Percentiles rank a stretch among this genome's conserved stretches.
phyloP scores from a whole-genome alignment of 192 early-diverging fungal genomes.

The Blastocladiella britannica region DNA sequence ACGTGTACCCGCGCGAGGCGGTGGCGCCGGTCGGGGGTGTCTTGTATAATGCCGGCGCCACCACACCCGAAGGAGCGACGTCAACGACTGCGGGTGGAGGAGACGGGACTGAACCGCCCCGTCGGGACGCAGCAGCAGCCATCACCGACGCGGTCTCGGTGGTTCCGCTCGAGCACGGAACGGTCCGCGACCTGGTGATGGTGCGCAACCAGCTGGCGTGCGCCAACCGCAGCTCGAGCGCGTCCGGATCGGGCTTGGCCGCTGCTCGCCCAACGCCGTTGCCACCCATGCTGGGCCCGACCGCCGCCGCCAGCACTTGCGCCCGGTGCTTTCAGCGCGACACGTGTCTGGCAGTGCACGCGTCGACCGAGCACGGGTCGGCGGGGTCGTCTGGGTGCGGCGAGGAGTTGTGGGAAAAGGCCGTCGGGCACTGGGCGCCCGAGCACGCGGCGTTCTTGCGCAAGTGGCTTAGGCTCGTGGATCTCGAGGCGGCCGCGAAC shows the following conservation, averaged over 20 bases:
- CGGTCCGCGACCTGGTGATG: slow-evolving; percentile 50
- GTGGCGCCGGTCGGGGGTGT: background rate
- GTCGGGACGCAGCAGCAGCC: too few species aligned
- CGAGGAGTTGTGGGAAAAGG: slow-evolving; percentile 32
- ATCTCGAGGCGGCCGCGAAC: slow-evolving; percentile 44
- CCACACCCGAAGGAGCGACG: too few species aligned
- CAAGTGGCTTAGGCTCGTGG: slow-evolving; percentile 55
- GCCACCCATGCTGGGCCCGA: slow-evolving; percentile 39
- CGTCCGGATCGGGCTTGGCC: too few species aligned
- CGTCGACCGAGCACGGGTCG: slow-evolving; percentile 44
- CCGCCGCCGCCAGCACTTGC: slow-evolving; percentile 33
- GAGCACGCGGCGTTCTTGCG: slow-evolving; percentile 47
- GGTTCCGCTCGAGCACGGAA: slow-evolving; percentile 36
- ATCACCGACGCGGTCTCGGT: slow-evolving; percentile 34
- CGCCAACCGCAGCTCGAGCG: slow-evolving; percentile 16
- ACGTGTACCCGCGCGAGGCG: slow-evolving; percentile 9
- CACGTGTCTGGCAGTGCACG: slow-evolving; percentile 52
- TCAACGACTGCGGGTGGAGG: too few species aligned
- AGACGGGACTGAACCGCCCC: too few species aligned
- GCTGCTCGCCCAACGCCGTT: too few species aligned
- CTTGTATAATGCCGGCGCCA: background rate
- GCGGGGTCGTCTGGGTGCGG: slow-evolving; percentile 30
- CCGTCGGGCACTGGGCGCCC: slow-evolving; percentile 31
- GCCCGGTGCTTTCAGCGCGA: slow-evolving; percentile 37
- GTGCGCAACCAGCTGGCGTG: slow-evolving; percentile 51